phyloP scores from a whole-genome alignment of 192 early-diverging fungal species.

The Geranomyces variabilis region DNA sequence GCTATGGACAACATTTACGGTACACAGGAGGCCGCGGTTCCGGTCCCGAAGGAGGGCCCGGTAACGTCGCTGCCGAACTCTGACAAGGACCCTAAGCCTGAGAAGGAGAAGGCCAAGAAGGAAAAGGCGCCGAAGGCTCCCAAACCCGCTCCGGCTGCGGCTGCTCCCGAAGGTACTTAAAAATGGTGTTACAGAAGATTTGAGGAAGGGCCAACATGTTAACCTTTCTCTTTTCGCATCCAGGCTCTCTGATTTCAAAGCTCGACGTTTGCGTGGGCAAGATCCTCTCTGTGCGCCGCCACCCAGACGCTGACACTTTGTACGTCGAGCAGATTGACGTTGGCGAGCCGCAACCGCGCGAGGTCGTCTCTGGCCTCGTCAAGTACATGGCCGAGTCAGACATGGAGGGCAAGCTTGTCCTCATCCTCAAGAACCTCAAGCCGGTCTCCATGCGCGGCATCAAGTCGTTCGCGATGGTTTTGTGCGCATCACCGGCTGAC shows the following conservation, averaged over 20 bases:
- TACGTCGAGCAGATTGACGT: conserved; percentile 96
- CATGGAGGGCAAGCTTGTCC: conserved; percentile 60
- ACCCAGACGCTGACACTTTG: conserved; percentile 94
- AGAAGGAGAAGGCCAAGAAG: conserved; percentile 40
- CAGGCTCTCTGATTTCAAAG: conserved; percentile 64
- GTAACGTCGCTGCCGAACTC: conserved; percentile 36
- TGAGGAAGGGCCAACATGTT: neutral
- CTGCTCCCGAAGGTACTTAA: conserved; percentile 4
- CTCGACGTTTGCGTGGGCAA: conserved; percentile 94
- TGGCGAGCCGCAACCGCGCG: conserved; percentile 82
- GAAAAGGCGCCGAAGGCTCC: conserved; percentile 44
- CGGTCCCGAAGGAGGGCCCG: conserved; percentile 8
- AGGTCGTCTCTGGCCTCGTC: conserved; percentile 91
- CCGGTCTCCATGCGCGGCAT: conserved; percentile 92
- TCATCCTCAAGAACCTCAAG: conserved; percentile 92
- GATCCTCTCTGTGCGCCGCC: conserved; percentile 79
- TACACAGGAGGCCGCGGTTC: conserved; percentile 36
- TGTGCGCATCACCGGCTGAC: conserved; percentile 83
- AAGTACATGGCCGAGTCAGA: conserved; percentile 89
- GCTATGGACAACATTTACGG: conserved; percentile 54
- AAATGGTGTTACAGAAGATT: no score
- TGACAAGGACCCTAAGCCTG: conserved; percentile 49
- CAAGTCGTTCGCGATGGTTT: conserved; percentile 94
- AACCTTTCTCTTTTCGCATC: neutral
- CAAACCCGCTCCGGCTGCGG: conserved; percentile 18